Evolutionary conservation across 495 filamentous ascomycete genomes (phyloP), one percentile per base, ranked within the genome.

Genomic region (Hypoxylon fragiforme): DNA sequence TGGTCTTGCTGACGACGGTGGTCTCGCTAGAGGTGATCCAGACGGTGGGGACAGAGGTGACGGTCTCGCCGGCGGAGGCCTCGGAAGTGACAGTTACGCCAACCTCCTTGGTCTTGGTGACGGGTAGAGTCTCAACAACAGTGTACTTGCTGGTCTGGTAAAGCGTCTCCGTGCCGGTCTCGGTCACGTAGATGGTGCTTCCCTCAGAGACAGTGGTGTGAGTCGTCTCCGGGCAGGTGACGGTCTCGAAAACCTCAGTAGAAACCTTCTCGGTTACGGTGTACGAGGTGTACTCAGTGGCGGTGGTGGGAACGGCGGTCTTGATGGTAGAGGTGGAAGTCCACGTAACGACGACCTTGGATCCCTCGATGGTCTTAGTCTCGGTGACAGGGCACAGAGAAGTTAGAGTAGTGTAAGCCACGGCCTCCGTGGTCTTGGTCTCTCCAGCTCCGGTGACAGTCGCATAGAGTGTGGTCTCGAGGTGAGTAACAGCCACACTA

Each of bases 81-180:
- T 71, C 66, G 35, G 71, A 55, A 12, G 55, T 63, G 35, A 71
- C 45, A 18, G 72, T 73, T 7, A 65, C 62, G 20, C 60, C 71
- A 8, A 71, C 57, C 37, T 70, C 49, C 37, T 61, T 64, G 38
- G 72, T 74, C 37, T 67, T 19, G 14, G 71, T 75, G 35, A 69
- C 59, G 1, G 71, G 71, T 18, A 75, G 31, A 2, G 66, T 66
- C 20, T 68, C 68, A 22, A 49, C 60, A 37, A 67, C 36, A 21
- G 71, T 72, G 52, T 67, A 64, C 30, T 67, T 57, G 24, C 60
- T 55, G 32, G 63, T 73, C 18, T 54, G 39, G 52, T 60, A 61
- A 13, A 51, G 46, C 16, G 75, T 77, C 53, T 68, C 67, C 18
- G 75, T 77, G 52, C 69, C 65, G n/a, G 75, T 78, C 60, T 71